Base-by-base conservation (phyloP, 78 protist species). In the Dictyostelium purpureum region DNA sequence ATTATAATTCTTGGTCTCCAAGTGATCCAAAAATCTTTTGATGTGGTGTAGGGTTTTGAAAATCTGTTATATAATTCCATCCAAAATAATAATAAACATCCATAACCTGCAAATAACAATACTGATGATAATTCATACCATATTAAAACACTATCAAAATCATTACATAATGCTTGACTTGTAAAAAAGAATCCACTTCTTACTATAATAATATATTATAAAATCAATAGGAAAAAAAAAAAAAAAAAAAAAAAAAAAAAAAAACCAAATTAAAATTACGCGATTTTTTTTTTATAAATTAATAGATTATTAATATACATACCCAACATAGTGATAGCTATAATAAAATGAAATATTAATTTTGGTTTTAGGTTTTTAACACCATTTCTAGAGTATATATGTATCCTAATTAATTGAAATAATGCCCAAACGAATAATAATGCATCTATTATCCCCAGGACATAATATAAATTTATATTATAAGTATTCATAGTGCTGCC, bases 31-130 rank as follows among this genome's bases (percentile, higher is more conserved):
- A 85, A 85, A 33, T 85, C 91, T 45, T 61, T 73, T 0, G 77
- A 47, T 31, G 65, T 70, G 2, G 70, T 28, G 9, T 73, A 73
- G 4, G 91, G 91, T 59, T 54, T 74, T 31, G 91, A 73, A 14
- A 85, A 85, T n/a, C 91, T 42, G 1, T 47, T 43, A 59, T 85
- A 85, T 14, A 85, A 45, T 33, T 85, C 91, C 51, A 85, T 85
- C 91, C 91, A 85, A 59, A 85, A 85, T 31, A 73, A 59, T 21
- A 85, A 42, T n/a, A 85, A 73, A 73, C 91, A 85, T 28, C 81
- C 91, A 57, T 85, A 85, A 28, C 80, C 91, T 45, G 47, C 63
- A 61, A 85, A 85, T 19, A 85, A 57, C 43, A 85, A 59, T 19
- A 85, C 45, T 6, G 80, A 28, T 43, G 91, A 85, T 31, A 85